phyloP scores from a whole-genome alignment of 2,329 filamentous ascomycete species.

The Fusarium clavum region DNA sequence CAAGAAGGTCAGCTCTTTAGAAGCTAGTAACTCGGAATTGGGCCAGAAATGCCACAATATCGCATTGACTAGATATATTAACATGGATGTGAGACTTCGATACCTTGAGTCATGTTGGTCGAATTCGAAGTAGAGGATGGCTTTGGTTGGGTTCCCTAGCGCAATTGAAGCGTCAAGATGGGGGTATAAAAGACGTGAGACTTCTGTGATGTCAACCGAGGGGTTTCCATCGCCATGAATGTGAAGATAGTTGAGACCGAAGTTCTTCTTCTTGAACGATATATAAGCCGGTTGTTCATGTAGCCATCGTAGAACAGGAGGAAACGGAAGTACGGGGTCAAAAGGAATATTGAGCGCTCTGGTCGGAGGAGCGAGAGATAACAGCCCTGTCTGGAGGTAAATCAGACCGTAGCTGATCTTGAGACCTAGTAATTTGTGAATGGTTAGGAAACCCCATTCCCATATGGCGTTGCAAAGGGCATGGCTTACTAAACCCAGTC shows the following conservation, averaged over 20 bases:
- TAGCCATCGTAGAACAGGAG: neutral
- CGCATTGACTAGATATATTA: neutral
- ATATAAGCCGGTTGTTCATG: neutral
- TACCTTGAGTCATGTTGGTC: neutral
- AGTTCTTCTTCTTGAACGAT: neutral
- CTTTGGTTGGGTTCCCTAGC: no score
- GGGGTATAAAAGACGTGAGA: neutral
- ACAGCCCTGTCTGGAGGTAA: neutral
- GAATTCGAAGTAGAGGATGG: neutral
- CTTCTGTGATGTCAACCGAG: neutral
- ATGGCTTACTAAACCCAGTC: no score
- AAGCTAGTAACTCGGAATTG: neutral
- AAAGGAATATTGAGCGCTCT: neutral
- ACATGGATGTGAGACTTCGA: neutral
- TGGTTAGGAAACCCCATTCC: no score
- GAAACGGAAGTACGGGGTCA: neutral
- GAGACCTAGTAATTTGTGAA: neutral
- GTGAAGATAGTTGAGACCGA: neutral
- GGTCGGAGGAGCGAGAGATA: neutral
- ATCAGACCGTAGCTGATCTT: neutral
- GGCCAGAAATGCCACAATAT: neutral
- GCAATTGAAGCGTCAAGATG: neutral
- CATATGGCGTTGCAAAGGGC: fast-evolving
- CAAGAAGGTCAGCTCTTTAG: neutral
- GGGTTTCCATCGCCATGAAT: neutral